A percentile compares a stretch with the other conserved stretches of the same genome.
phyloP scores from a whole-genome alignment of 208 protist species.

The Trypanosoma scelopori region DNA sequence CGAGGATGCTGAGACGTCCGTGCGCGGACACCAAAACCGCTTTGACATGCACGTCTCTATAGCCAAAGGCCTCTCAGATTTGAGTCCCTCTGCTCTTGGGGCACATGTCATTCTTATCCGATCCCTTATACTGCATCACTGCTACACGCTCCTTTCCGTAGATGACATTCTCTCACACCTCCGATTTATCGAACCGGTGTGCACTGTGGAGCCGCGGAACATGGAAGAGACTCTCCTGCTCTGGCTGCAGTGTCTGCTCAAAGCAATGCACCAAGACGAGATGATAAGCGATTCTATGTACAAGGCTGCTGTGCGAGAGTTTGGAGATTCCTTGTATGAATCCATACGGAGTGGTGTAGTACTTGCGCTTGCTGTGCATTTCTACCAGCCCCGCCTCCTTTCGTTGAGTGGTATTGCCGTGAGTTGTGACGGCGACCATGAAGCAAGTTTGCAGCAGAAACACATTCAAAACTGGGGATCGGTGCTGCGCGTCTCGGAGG shows the following conservation, averaged over 20 bases:
- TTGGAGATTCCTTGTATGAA: conserved; percentile 26
- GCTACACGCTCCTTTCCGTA: conserved; percentile 33
- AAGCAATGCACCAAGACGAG: conserved; percentile 11
- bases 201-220: conserved; percentile 8
- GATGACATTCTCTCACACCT: conserved; percentile 51
- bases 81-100: conserved; percentile 54
- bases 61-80: conserved; percentile 38
- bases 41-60: conserved; percentile 34
- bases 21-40: background rate
- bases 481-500: conserved; percentile 28
- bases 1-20: background rate
- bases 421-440: background rate
- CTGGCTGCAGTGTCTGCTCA: conserved; percentile 34
- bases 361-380: conserved; percentile 47
- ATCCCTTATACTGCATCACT: conserved; percentile 55
- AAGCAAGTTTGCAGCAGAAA: background rate
- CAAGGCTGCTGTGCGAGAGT: background rate
- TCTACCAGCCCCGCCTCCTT: conserved; percentile 56
- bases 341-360: conserved; percentile 34
- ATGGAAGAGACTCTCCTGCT: conserved; percentile 34
- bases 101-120: conserved; percentile 62
- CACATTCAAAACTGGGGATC: conserved; percentile 23
- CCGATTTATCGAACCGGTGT: conserved; percentile 13
- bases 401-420: conserved; percentile 23
- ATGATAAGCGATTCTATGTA: conserved; percentile 6